phyloP scores from a whole-genome alignment of 495 filamentous ascomycete species.

The Xylaria curta region DNA sequence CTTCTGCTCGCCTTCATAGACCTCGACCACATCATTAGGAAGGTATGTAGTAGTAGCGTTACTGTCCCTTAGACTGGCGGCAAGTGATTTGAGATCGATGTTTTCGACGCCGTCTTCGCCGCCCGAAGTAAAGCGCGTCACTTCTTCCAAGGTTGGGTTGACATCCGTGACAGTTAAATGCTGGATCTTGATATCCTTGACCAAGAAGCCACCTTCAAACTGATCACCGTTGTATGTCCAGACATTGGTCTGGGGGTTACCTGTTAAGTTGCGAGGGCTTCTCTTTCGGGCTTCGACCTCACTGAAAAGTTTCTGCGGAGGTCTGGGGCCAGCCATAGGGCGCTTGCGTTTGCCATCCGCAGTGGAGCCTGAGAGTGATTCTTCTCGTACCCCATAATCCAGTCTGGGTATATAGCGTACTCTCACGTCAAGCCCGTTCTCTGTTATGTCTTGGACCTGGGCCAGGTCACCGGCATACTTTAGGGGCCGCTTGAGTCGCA shows the following conservation, averaged over 20 bases:
- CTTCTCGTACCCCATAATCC: conserved; percentile 89
- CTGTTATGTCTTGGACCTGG: conserved; percentile 90
- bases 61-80: conserved; percentile 81
- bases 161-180: conserved; percentile 83
- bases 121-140: conserved; percentile 87
- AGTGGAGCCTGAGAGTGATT: conserved; percentile 56
- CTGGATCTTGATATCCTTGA: conserved; percentile 93
- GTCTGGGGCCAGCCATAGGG: conserved; percentile 64
- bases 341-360: conserved; percentile 81
- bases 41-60: conserved; percentile 80
- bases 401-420: conserved; percentile 87
- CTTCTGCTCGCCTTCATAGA: conserved; percentile 95
- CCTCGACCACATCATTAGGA: conserved; percentile 91
- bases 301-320: conserved; percentile 91
- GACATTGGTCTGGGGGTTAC: conserved; percentile 67
- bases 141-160: conserved; percentile 92
- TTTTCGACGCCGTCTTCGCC: conserved; percentile 92
- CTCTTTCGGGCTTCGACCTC: conserved; percentile 92
- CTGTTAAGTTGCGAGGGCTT: conserved; percentile 73
- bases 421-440: conserved; percentile 86
- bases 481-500: conserved; percentile 79
- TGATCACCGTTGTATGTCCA: conserved; percentile 86
- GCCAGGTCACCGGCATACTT: conserved; percentile 91
- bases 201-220: conserved; percentile 89
- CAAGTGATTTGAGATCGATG: conserved; percentile 87